A percentile compares a stretch with the other conserved stretches of the same genome.
These are phyloP conservation scores for Wallacemonas rigidus DNA, from an alignment of 208 protist species.

Conservation along the genomic window DNA sequence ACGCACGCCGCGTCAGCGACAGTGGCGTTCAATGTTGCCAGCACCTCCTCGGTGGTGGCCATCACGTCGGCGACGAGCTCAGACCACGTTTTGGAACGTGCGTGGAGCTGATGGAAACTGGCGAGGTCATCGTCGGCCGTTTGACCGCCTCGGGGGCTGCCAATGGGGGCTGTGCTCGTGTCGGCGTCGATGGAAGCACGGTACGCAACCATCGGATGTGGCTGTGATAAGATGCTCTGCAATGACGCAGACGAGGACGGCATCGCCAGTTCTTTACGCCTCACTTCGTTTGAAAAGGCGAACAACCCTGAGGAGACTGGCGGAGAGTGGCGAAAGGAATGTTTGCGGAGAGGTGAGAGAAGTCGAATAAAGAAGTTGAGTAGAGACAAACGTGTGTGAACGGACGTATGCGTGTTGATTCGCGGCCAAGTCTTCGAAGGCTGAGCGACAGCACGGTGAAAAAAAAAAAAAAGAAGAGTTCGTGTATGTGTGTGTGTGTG, in stretches of 20 bases:
- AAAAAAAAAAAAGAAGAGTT: slow-evolving; percentile 10
- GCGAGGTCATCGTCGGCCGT: not conserved
- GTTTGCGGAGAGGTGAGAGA: no score
- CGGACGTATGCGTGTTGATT: no score
- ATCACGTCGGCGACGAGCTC: not conserved
- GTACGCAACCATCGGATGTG: not conserved
- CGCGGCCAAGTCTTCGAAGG: no score
- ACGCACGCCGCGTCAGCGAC: not conserved
- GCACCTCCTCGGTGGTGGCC: not conserved
- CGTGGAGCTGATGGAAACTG: not conserved
- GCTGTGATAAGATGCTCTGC: not conserved
- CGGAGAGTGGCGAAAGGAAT: no score
- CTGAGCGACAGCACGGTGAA: no score
- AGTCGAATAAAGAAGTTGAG: no score
- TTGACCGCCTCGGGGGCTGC: no score
- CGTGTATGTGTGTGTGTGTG: no score
- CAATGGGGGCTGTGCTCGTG: no score
- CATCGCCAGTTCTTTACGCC: not conserved
- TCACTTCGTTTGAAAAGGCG: no score
- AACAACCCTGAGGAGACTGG: no score
- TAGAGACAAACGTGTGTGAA: no score
- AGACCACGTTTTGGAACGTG: not conserved
- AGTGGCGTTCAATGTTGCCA: not conserved
- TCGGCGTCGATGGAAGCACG: not conserved
- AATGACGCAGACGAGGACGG: not conserved